phyloP scores from a whole-genome alignment of 106 monocot genomes.

The Ottelia alismoides region DNA sequence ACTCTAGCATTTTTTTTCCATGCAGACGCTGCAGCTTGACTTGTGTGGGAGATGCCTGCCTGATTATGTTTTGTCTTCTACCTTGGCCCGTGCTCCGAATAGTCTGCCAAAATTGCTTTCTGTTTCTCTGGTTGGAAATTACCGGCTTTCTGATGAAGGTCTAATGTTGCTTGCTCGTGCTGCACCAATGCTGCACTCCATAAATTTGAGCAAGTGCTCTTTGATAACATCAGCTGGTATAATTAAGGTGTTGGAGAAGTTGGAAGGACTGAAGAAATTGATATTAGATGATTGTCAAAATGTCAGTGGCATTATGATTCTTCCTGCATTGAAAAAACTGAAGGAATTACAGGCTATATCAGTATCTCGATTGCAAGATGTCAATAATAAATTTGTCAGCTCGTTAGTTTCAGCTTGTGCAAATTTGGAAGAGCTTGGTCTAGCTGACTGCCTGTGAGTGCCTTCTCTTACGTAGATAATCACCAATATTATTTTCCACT shows the following conservation, averaged over 20 bases:
- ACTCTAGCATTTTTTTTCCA: background rate
- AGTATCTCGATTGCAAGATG: constrained; percentile 37
- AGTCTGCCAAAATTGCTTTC: constrained; percentile 46
- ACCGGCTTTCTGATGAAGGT: constrained; percentile 70
- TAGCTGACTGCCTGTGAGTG: constrained; percentile 63
- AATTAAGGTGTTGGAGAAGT: constrained; percentile 25
- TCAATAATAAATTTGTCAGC: constrained; percentile 45
- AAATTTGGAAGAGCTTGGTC: constrained; percentile 38
- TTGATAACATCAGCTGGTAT: constrained; percentile 63
- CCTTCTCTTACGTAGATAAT: constrained; percentile 1
- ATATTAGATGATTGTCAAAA: constrained; percentile 64
- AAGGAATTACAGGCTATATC: constrained; percentile 54
- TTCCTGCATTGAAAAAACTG: constrained; percentile 50
- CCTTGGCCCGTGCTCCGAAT: constrained; percentile 27
- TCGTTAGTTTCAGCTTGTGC: constrained; percentile 40
- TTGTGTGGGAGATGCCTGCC: constrained; percentile 64
- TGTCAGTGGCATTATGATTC: constrained; percentile 51
- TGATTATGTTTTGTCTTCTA: constrained; percentile 48
- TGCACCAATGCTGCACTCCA: constrained; percentile 42
- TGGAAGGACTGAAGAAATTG: constrained; percentile 41
- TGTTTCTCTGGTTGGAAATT: constrained; percentile 58
- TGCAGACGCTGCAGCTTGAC: constrained; percentile 58
- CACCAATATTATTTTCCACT: background rate
- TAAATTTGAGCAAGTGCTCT: constrained; percentile 71
- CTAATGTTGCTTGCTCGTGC: constrained; percentile 46